Conservation (phyloP, 306 rosid species). For the Morella rubra region DNA sequence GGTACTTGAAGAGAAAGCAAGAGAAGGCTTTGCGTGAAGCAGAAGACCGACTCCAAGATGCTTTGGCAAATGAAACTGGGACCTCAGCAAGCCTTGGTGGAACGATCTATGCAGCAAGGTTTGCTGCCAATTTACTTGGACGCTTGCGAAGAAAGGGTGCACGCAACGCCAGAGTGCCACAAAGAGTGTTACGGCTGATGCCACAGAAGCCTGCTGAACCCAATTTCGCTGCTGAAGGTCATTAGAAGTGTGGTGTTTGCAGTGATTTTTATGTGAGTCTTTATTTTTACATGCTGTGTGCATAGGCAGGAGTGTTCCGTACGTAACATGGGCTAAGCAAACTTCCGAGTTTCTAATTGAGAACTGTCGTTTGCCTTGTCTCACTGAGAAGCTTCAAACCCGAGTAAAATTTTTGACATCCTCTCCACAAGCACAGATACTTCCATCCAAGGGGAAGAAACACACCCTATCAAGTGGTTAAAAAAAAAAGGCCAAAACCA, state of each 20-base stretch:
- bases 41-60: slow-evolving; percentile 45
- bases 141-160: slow-evolving; percentile 21
- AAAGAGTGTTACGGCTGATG: slow-evolving; percentile 29
- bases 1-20: slow-evolving; percentile 49
- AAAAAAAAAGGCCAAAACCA: no score
- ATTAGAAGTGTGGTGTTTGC: background rate
- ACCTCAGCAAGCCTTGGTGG: slow-evolving; percentile 39
- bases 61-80: slow-evolving; percentile 36
- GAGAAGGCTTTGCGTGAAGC: slow-evolving; percentile 37
- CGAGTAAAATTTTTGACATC: background rate
- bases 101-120: slow-evolving; percentile 45
- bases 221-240: slow-evolving; percentile 33
- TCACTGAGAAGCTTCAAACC: background rate
- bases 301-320: background rate
- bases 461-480: no score
- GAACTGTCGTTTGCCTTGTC: background rate
- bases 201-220: slow-evolving; percentile 55
- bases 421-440: background rate
- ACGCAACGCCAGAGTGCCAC: slow-evolving; percentile 12
- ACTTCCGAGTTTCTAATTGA: background rate
- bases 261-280: background rate
- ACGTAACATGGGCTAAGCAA: background rate
- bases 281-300: background rate
- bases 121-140: slow-evolving; percentile 44
- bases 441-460: background rate